Base-by-base conservation (phyloP, 2,329 filamentous ascomycete species). In the Microsporum audouinii region DNA sequence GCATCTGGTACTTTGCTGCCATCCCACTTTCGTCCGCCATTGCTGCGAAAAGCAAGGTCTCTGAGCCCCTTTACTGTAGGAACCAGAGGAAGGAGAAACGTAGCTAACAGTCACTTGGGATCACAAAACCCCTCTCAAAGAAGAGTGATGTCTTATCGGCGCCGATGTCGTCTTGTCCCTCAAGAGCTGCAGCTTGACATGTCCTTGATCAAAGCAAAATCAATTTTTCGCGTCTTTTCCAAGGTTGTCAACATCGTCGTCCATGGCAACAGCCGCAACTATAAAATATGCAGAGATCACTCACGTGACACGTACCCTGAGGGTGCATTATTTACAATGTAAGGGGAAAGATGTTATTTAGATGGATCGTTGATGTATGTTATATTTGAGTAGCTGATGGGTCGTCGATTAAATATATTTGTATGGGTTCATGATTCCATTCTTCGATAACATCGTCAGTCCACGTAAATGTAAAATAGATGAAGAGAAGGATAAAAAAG, bases 381-480 rank as follows among this genome's bases (percentile, higher is more conserved):
- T 23, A 43, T 43, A 43, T 12, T n/a, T 43, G n/a, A n/a, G 39
- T 43, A 17, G 39, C 39, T 2, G 14, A 59, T 59, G 49, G 38
- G 61, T 64, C 7, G 29, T 12, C 23, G 23, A 47, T 64, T 71
- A 76, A 57, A 97, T 88, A 74, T 96, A 97, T 77, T 97, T 97
- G 80, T 97, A 97, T 0, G 92, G 92, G 77, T 96, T 97, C 90
- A 97, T 95, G 75, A 97, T 97, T 56, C 91, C 91, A 68, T 96
- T 96, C 90, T 95, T 29, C 27, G 2, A 14, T 34, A 12, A 45
- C 38, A 29, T 12, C 23, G 36, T 58, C 29, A 58, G 55, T 57
- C 27, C 27, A 45, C 2, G 10, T 3, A 2, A 57, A 3, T 29
- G 33, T 38, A 39, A 12, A n/a, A 3, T 7, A 17, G 12, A 3